These are phyloP conservation scores for Phoma sp. DNA, from an alignment of 2,329 filamentous ascomycete species.

Conservation along the genomic window DNA sequence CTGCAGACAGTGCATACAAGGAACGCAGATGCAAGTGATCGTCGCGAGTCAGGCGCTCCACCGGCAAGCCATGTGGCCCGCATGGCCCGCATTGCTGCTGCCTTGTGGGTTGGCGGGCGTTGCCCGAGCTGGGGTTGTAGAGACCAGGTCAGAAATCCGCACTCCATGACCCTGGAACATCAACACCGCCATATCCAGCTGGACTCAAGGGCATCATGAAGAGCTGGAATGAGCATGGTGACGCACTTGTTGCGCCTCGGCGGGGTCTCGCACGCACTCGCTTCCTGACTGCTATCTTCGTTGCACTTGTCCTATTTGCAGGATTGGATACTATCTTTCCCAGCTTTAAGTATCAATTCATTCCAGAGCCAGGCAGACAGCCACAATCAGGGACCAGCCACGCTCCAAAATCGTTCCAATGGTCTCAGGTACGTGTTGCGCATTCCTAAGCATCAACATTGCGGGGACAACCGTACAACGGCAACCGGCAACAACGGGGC, in stretches of 20 bases:
- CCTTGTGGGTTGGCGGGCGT: slow-evolving; percentile 5
- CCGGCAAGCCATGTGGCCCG: slow-evolving; percentile 9
- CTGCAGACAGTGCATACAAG: slow-evolving; percentile 28
- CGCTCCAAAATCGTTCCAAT: slow-evolving; percentile 23
- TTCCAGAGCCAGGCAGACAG: slow-evolving; percentile 9
- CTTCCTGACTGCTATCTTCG: slow-evolving; percentile 24
- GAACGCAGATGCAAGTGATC: slow-evolving; percentile 26
- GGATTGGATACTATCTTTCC: slow-evolving; percentile 30
- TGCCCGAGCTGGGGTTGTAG: too few relatives aligned
- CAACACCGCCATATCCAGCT: slow-evolving; percentile 4
- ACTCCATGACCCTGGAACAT: slow-evolving; percentile 1
- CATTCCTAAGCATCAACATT: slow-evolving; percentile 10
- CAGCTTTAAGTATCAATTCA: slow-evolving; percentile 17
- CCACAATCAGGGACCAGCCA: background rate
- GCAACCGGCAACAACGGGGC: too few relatives aligned
- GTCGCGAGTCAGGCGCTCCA: slow-evolving; percentile 16
- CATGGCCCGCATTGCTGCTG: slow-evolving; percentile 13
- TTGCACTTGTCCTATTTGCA: slow-evolving; percentile 26
- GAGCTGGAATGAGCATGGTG: slow-evolving; percentile 23
- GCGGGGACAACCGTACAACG: background rate
- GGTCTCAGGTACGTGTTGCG: slow-evolving; percentile 33
- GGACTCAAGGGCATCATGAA: slow-evolving; percentile 29
- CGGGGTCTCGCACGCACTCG: slow-evolving; percentile 12
- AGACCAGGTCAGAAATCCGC: background rate
- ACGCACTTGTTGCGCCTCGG: slow-evolving; percentile 18